Percentiles rank a stretch among this genome's conserved stretches.
These are phyloP conservation scores for Carpinus viminea DNA, from an alignment of 306 rosid species.

Conservation along the genomic window DNA sequence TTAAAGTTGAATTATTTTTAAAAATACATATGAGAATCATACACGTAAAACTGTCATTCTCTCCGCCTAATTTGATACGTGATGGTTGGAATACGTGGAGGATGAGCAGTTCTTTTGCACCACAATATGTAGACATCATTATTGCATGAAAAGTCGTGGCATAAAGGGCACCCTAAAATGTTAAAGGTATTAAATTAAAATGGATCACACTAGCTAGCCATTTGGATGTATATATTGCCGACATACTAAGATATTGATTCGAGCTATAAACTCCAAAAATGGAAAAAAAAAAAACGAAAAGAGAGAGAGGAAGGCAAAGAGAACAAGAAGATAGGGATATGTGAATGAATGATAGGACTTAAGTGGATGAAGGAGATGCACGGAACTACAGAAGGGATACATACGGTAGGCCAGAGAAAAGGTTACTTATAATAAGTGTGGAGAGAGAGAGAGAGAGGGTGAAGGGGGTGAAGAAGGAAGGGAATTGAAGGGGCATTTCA, in stretches of 20 bases:
- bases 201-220: conserved; percentile 32
- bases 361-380: conserved; percentile 22
- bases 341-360: conserved; percentile 24
- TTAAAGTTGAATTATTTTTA: no score
- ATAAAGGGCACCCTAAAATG: conserved; percentile 39
- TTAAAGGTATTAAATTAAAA: conserved; percentile 42
- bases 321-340: conserved; percentile 32
- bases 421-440: conserved; percentile 23
- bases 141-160: conserved; percentile 49
- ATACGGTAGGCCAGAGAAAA: conserved; percentile 22
- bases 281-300: background rate
- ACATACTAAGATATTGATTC: conserved; percentile 33
- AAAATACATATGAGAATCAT: background rate
- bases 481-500: background rate
- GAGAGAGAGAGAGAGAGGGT: conserved; percentile 29
- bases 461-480: no score
- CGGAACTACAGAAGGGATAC: conserved; percentile 30
- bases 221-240: conserved; percentile 43
- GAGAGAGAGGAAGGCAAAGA: conserved; percentile 4
- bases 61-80: no score
- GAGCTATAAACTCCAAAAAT: conserved; percentile 18
- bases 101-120: background rate
- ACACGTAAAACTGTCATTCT: no score
- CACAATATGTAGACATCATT: conserved; percentile 32
- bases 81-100: no score